phyloP scores from a whole-genome alignment of 1,284 basidiomycete species.

The Laetiporus sulphureus region DNA sequence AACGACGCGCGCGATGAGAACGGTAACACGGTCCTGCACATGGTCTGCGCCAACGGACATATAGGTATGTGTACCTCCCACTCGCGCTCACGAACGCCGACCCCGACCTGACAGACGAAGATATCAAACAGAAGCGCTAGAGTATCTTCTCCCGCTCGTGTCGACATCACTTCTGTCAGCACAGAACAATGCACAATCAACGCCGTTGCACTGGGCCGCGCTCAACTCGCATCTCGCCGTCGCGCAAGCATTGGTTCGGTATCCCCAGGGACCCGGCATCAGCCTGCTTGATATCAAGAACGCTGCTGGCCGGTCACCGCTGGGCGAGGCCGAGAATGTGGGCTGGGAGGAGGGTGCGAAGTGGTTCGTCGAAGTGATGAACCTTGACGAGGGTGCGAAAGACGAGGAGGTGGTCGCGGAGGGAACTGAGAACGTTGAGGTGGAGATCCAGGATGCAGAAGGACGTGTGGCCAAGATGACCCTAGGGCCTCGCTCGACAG shows the following conservation, averaged over 20 bases:
- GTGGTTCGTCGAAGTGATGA: conserved; percentile 75
- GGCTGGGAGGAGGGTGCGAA: conserved; percentile 77
- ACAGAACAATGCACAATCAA: conserved; percentile 68
- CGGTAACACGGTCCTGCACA: conserved; percentile 77
- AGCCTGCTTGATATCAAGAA: conserved; percentile 73
- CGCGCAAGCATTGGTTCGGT: conserved; percentile 60
- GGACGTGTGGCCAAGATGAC: conserved; percentile 56
- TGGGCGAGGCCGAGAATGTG: conserved; percentile 69
- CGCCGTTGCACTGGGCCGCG: conserved; percentile 85
- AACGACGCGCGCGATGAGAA: conserved; percentile 59
- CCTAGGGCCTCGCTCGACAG: conserved; percentile 21
- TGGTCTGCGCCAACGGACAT: conserved; percentile 85
- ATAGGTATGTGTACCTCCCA: conserved; percentile 41
- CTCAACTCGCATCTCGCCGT: conserved; percentile 71
- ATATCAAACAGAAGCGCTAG: conserved; percentile 55
- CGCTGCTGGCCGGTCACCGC: conserved; percentile 56
- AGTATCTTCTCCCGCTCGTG: conserved; percentile 60
- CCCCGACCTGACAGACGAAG: conserved; percentile 37
- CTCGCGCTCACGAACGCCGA: conserved; percentile 1
- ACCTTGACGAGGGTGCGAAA: conserved; percentile 45
- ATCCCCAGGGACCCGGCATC: conserved; percentile 48
- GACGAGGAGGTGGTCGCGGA: conserved; percentile 29
- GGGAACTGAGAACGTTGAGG: conserved; percentile 37
- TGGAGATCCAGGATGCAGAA: conserved; percentile 65
- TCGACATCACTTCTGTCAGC: conserved; percentile 50